phyloP scores from a whole-genome alignment of 345 rosid species.

The Gossypioides kirkii region DNA sequence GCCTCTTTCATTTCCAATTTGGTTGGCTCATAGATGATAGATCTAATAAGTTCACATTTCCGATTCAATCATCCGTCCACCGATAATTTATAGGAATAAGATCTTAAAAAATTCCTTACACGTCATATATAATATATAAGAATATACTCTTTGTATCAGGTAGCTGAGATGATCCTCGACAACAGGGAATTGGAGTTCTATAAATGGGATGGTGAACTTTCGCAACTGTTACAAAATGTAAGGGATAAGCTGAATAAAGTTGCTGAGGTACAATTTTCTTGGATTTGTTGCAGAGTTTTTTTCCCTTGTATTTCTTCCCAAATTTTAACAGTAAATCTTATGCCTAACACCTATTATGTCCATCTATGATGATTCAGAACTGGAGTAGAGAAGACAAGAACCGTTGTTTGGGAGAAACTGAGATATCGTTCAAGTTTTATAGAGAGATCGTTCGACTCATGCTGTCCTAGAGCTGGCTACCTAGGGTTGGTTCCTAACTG shows the following conservation, averaged over 20 bases:
- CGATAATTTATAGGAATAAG: too few relatives aligned
- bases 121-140: too few relatives aligned
- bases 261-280: constrained; percentile 43
- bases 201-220: constrained; percentile 87
- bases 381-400: constrained; percentile 92
- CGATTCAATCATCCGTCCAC: too few relatives aligned
- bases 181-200: constrained; percentile 68
- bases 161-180: constrained; percentile 63
- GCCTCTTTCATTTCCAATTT: too few relatives aligned
- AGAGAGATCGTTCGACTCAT: constrained; percentile 86
- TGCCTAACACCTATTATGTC: neutral
- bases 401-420: constrained; percentile 92
- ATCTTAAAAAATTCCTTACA: too few relatives aligned
- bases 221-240: constrained; percentile 66
- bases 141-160: constrained; percentile 30
- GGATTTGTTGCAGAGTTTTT: too few relatives aligned
- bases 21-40: too few relatives aligned
- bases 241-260: constrained; percentile 77
- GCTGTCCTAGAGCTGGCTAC: constrained; percentile 25
- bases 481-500: too few relatives aligned
- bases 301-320: neutral
- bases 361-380: constrained; percentile 31
- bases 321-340: neutral
- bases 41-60: too few relatives aligned
- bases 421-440: constrained; percentile 81